These are phyloP conservation scores for Fraxinus albicans DNA, from an alignment of 305 asterid species.

Conservation along the genomic window DNA sequence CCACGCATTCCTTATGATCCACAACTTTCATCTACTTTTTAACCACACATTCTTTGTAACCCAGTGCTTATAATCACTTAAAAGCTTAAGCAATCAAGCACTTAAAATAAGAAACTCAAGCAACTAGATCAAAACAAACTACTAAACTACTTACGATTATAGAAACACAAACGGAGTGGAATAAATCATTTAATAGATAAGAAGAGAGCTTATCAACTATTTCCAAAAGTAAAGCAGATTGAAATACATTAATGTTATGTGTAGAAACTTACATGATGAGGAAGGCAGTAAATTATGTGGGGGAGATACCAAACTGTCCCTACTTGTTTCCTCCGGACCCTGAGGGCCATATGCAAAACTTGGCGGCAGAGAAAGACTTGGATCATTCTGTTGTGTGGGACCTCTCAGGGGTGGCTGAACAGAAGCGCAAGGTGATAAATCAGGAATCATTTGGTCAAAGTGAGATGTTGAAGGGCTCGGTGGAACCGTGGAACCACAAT, in stretches of 20 bases:
- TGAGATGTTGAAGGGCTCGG: conserved; percentile 40
- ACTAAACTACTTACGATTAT: background rate
- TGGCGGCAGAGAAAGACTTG: conserved; percentile 48
- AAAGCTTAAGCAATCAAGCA: background rate
- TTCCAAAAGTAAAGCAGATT: background rate
- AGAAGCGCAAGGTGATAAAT: conserved; percentile 37
- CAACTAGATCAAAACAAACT: background rate
- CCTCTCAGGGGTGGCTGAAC: conserved; percentile 30
- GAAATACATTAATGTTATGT: background rate
- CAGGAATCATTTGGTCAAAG: conserved; percentile 28
- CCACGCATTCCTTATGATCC: background rate
- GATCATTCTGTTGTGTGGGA: conserved; percentile 27
- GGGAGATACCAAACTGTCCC: conserved; percentile 19
- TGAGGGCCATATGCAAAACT: conserved; percentile 26
- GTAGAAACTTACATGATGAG: conserved; percentile 33
- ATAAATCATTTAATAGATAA: background rate
- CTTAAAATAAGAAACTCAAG: background rate
- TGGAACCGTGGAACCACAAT: conserved; percentile 33
- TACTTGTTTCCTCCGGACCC: conserved; percentile 5
- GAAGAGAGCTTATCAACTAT: background rate
- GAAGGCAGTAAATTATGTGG: conserved; percentile 28
- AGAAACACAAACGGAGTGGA: background rate
- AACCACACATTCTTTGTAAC: background rate
- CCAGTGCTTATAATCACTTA: background rate
- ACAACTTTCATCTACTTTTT: background rate